Base-by-base conservation (phyloP, 371 early-diverging fungal genomes). In the Lichtheimia ornata region DNA sequence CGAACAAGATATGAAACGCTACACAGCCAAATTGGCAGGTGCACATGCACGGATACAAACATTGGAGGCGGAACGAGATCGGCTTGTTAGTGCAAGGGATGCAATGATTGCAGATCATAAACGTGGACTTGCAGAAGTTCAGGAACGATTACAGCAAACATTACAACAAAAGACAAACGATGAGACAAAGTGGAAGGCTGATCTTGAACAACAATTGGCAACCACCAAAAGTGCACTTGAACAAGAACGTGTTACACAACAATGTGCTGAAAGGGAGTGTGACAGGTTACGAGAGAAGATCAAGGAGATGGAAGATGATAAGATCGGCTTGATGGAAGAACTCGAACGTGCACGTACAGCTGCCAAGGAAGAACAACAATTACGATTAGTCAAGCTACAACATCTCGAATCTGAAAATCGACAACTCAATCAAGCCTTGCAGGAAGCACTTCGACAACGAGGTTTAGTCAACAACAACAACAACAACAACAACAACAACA, bases 381-480 rank as follows among this genome's bases (percentile, higher is more conserved):
- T 30, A 73, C 74, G 42, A 64, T 69, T 25, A 66, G 72, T 28
- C 69, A 74, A 44, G 56, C 72, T 41, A 72, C 69, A 25, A 41
- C 72, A 56, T 63, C 73, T 51, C 0, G 30, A 54, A 18, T 40
- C 41, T 1, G 54, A 54, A 54, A 35, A 35, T 9, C 35, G 35
- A 35, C 35, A 35, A 35, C 11, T 54, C 5, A 40, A 54, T 20
- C 35, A 54, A 54, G 41, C 66, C 13, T 52, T 73, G 3, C 71
- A 76, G 52, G 59, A 56, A 0, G 69, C 72, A 13, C 73, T 64
- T 50, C 69, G 75, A 30, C 65, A 71, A 43, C 61, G 66, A 15
- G 25, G 65, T 64, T 2, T 69, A 70, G 65, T 72, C 72, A 59
- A 71, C 80, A 25, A 81, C 81, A 24, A 71, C 73, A n/a, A n/a